Evolutionary conservation across 2,329 filamentous ascomycete genomes (phyloP), one percentile per base, ranked within the genome.

Genomic region (Juglanconis oblonga): DNA sequence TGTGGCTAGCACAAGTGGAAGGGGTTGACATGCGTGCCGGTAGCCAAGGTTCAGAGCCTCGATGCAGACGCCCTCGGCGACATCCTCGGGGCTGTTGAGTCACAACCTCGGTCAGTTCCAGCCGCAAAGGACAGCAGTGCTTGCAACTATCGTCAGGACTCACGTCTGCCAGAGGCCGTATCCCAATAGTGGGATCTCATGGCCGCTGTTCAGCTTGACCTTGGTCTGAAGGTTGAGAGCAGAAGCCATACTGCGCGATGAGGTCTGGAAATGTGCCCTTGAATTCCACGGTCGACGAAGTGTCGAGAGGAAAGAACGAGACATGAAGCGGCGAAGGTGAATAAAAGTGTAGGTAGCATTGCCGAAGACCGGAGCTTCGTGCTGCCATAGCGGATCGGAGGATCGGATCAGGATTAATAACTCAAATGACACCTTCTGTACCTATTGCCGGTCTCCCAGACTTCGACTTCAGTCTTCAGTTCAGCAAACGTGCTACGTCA

Each of bases 91-190:
- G 64, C 77, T 69, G 67, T 68, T 58, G 14, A 11, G 54, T 24
- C 33, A 44, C 6, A 17, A 29, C 3, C 7, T 11, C 9, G 40
- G 10, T 35, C 4, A 38, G 31, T 24, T 47, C 10, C 11, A 17
- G 13, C n/a, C 32, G 5, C 5, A 14, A 6, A 29, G 2, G 2
- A 42, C n/a, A 5, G 24, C 13, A 9, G 7, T 35, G 13, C 29
- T 17, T 24, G 24, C 31, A 24, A n/a, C 32, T 32, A 10, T 31
- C 24, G 14, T 49, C 29, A 31, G 38, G 3, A 64, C 75, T 76
- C 66, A 84, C 81, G 76, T 80, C 72, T 83, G 76, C 68, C 81
- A 84, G 61, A 84, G 82, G 55, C 82, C 82, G 62, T 80, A 85
- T 50, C 82, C 82, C 24, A 85, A 70, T 8, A 73, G 71, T 1